Conservation (phyloP, 1,139 yeast species). For the Lodderomyces orthopsilosis region DNA sequence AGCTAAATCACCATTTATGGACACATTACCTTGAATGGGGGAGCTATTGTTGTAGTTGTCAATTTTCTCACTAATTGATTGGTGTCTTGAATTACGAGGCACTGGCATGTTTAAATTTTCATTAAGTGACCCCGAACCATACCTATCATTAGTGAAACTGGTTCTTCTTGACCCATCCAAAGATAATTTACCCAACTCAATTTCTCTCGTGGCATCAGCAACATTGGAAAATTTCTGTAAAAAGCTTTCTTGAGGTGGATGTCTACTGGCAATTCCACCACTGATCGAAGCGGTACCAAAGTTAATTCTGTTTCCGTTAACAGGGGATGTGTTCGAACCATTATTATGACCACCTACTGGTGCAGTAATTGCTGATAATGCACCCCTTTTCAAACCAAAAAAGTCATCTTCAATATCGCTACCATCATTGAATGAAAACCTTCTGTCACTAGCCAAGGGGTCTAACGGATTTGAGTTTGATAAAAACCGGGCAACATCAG, state of each 20-base stretch:
- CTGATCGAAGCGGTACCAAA: slow-evolving; percentile 64
- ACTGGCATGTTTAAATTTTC: slow-evolving; percentile 49
- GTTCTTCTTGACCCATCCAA: slow-evolving; percentile 44
- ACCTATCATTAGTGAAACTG: slow-evolving; percentile 32
- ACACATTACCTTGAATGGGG: slow-evolving; percentile 50
- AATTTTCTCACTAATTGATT: slow-evolving; percentile 62
- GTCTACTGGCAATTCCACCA: slow-evolving; percentile 54
- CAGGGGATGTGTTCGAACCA: slow-evolving; percentile 6
- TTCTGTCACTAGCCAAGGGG: slow-evolving; percentile 18
- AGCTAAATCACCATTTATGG: slow-evolving; percentile 30
- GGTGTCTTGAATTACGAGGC: slow-evolving; percentile 46
- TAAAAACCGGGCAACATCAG: slow-evolving; percentile 47
- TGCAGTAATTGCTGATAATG: slow-evolving; percentile 47
- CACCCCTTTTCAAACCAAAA: slow-evolving; percentile 47
- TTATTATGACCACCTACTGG: slow-evolving; percentile 23
- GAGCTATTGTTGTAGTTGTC: slow-evolving; percentile 54
- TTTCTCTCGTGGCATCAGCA: slow-evolving; percentile 77
- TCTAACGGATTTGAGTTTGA: slow-evolving; percentile 12
- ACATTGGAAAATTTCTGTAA: slow-evolving; percentile 69
- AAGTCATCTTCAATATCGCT: slow-evolving; percentile 44
- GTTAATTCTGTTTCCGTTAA: slow-evolving; percentile 21
- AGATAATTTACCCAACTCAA: slow-evolving; percentile 45
- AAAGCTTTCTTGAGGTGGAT: slow-evolving; percentile 50
- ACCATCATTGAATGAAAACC: slow-evolving; percentile 43
- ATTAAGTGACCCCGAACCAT: slow-evolving; percentile 39